Conservation (phyloP, 2,329 filamentous ascomycete genomes). For the Ophiostoma australiae region DNA sequence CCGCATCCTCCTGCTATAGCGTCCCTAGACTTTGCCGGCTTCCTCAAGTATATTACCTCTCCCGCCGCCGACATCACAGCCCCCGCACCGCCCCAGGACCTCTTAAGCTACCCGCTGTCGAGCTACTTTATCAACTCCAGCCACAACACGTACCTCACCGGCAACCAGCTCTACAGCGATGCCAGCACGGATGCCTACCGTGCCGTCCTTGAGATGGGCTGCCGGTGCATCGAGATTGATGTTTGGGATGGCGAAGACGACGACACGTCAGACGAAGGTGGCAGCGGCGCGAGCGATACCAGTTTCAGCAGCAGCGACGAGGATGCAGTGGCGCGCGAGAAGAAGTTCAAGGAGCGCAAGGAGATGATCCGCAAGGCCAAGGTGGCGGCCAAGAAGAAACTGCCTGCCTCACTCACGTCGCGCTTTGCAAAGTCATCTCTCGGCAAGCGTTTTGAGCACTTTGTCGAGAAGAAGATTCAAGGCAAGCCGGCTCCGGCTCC, state of each 20-base stretch:
- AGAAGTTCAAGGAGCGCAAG: slow-evolving; percentile 44
- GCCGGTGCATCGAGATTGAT: slow-evolving; percentile 88
- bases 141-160: slow-evolving; percentile 90
- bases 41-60: slow-evolving; percentile 55
- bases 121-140: slow-evolving; percentile 94
- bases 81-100: slow-evolving; percentile 42
- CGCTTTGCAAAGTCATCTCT: slow-evolving; percentile 48
- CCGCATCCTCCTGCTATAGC: slow-evolving; percentile 27
- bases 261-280: neutral
- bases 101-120: slow-evolving; percentile 68
- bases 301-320: slow-evolving; percentile 48
- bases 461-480: slow-evolving; percentile 32
- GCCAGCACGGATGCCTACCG: slow-evolving; percentile 87
- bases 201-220: slow-evolving; percentile 74
- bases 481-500: slow-evolving; percentile 19
- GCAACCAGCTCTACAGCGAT: slow-evolving; percentile 79
- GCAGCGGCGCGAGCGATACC: slow-evolving; percentile 4
- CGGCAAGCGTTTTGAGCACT: slow-evolving; percentile 40
- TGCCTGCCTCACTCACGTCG: slow-evolving; percentile 42
- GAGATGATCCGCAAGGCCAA: slow-evolving; percentile 60
- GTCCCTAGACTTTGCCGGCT: slow-evolving; percentile 44
- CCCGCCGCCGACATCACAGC: slow-evolving; percentile 41
- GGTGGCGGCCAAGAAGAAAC: slow-evolving; percentile 59
- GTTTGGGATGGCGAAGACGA: slow-evolving; percentile 48
- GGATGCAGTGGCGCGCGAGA: slow-evolving; percentile 23